Conservation (phyloP, 108 stramenopile species). For the Discostella pseudostelligera region DNA sequence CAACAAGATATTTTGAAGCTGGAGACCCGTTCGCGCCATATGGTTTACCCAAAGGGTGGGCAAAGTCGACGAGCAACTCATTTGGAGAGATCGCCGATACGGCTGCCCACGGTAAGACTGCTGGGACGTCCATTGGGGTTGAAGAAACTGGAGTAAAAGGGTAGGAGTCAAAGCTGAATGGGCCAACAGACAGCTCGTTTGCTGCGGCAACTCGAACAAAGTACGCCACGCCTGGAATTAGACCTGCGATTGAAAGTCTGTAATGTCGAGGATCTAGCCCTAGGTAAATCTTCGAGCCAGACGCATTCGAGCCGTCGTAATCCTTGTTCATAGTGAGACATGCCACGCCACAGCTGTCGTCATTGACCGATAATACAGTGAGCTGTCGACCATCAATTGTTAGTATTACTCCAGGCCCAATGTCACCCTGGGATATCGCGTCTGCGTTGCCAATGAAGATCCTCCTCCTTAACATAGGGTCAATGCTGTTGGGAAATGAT, state of each 20-base stretch:
- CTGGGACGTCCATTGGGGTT: conserved; percentile 37
- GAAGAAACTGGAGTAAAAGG: conserved; percentile 36
- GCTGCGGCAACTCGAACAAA: conserved; percentile 55
- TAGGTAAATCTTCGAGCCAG: conserved; percentile 38
- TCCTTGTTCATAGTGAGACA: conserved; percentile 38
- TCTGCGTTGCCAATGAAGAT: conserved; percentile 27
- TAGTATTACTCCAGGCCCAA: conserved; percentile 21
- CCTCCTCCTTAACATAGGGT: conserved; percentile 31
- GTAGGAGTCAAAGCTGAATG: conserved; percentile 44
- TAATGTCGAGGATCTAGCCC: conserved; percentile 16
- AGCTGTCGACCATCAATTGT: conserved; percentile 27
- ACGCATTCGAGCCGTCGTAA: conserved; percentile 20
- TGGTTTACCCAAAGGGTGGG: conserved; percentile 50
- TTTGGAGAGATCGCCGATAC: conserved; percentile 18
- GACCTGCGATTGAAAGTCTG: conserved; percentile 23
- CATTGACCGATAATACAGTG: conserved; percentile 33
- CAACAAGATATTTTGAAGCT: conserved; percentile 42
- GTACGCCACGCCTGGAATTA: conserved; percentile 51
- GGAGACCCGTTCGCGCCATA: conserved; percentile 52
- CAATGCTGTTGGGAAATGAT: conserved; percentile 30
- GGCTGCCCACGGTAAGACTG: conserved; percentile 34
- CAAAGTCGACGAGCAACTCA: conserved; percentile 50
- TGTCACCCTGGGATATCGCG: conserved; percentile 23
- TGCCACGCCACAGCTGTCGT: conserved; percentile 28
- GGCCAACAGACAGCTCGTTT: conserved; percentile 39